Percentiles rank a stretch among this genome's conserved stretches.
These are phyloP conservation scores for Kodamaea plutei DNA, from an alignment of 1,139 yeast species.

Conservation along the genomic window DNA sequence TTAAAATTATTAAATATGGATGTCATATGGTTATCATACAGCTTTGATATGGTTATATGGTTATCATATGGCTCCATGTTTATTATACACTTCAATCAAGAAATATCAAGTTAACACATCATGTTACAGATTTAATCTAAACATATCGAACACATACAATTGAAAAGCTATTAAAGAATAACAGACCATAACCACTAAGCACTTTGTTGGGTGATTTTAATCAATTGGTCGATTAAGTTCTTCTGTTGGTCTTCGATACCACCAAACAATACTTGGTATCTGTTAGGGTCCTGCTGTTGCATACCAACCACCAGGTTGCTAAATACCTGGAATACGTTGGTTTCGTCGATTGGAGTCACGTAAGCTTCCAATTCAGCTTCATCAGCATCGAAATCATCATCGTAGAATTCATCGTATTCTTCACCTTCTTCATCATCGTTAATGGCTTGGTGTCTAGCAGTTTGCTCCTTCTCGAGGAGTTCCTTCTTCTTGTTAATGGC, in stretches of 20 bases:
- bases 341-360: slow-evolving; percentile 47
- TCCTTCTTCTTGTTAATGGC: slow-evolving; percentile 47
- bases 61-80: no score
- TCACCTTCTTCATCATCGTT: slow-evolving; percentile 25
- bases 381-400: slow-evolving; percentile 44
- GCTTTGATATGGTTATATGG: no score
- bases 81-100: no score
- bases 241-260: slow-evolving; percentile 34
- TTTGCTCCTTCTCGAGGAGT: slow-evolving; percentile 34
- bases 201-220: slow-evolving; percentile 19
- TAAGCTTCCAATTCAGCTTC: slow-evolving; percentile 54
- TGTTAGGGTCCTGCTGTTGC: slow-evolving; percentile 28
- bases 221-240: slow-evolving; percentile 25
- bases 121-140: no score
- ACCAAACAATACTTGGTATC: slow-evolving; percentile 37
- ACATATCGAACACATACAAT: no score
- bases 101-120: no score
- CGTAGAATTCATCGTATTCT: slow-evolving; percentile 22
- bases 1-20: no score
- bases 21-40: no score
- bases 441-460: slow-evolving; percentile 21
- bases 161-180: no score
- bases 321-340: slow-evolving; percentile 46
- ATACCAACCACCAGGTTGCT: slow-evolving; percentile 25
- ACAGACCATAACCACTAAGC: no score